phyloP scores from a whole-genome alignment of 345 rosid species.

The Gynandropsis gynandra region DNA sequence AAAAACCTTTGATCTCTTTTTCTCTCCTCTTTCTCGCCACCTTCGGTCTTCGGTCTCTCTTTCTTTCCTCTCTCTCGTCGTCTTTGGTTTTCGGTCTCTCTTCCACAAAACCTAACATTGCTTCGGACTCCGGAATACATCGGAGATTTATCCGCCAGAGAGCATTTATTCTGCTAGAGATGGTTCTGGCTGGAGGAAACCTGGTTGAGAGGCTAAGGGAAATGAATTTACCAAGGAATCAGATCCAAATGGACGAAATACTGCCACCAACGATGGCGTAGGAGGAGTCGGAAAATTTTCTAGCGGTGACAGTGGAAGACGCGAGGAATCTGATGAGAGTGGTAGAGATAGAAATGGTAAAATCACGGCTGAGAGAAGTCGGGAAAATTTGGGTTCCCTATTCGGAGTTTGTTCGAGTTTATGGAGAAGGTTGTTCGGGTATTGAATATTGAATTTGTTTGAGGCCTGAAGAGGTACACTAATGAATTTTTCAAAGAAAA shows the following conservation, averaged over 20 bases:
- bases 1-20: too few relatives aligned
- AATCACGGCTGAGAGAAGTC: constrained; percentile 50
- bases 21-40: too few relatives aligned
- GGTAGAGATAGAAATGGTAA: constrained; percentile 67
- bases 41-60: constrained; percentile 52
- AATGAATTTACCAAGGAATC: constrained; percentile 40
- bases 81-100: constrained; percentile 28
- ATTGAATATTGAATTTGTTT: constrained; percentile 55
- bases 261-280: constrained; percentile 28
- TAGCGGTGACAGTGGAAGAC: constrained; percentile 49
- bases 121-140: constrained; percentile 42
- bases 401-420: constrained; percentile 55
- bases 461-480: constrained; percentile 68
- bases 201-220: constrained; percentile 51
- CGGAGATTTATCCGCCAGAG: constrained; percentile 60
- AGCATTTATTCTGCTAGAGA: constrained; percentile 37
- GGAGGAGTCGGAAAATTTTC: constrained; percentile 9
- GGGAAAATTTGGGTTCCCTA: constrained; percentile 53
- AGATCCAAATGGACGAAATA: constrained; percentile 53
- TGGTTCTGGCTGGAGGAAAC: constrained; percentile 31
- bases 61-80: constrained; percentile 44
- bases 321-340: constrained; percentile 73
- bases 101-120: constrained; percentile 30
- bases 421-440: constrained; percentile 55
- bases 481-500: too few relatives aligned